Percentiles rank a stretch among this genome's conserved stretches.
phyloP scores from a whole-genome alignment of 345 rosid species.

The Gossypium mustelinum region DNA sequence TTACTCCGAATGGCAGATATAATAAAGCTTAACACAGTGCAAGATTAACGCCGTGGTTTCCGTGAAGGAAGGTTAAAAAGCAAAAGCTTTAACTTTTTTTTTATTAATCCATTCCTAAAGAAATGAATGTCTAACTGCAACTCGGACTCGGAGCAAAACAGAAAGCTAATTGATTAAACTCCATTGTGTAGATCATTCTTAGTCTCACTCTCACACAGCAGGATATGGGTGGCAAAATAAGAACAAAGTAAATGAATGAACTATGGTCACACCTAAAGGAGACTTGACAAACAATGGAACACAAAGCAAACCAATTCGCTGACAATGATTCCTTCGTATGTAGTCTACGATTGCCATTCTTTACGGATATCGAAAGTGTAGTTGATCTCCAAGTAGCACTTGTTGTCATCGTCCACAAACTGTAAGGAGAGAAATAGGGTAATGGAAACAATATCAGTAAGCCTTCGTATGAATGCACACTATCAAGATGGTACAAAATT shows the following conservation, averaged over 20 bases:
- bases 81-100: constrained; percentile 15
- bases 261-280: constrained; percentile 22
- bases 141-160: not conserved
- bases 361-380: constrained; percentile 86
- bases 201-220: constrained; percentile 17
- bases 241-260: constrained; percentile 16
- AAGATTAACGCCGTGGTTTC: not conserved
- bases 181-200: constrained; percentile 4
- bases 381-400: constrained; percentile 83
- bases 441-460: constrained; percentile 1
- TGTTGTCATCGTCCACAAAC: constrained; percentile 84
- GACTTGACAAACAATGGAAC: constrained; percentile 16
- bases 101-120: constrained; percentile 19
- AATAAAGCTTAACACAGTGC: constrained; percentile 15
- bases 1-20: constrained; percentile 6
- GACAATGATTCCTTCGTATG: not conserved
- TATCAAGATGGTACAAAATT: not conserved
- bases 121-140: constrained; percentile 20
- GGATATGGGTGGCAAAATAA: constrained; percentile 15
- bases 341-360: constrained; percentile 47
- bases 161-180: not conserved
- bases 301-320: constrained; percentile 3
- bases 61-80: not conserved
- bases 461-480: not conserved
- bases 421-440: constrained; percentile 25